These are phyloP conservation scores for Kwoniella botswanensis DNA, from an alignment of 768 basidiomycete genomes.

Conservation along the genomic window DNA sequence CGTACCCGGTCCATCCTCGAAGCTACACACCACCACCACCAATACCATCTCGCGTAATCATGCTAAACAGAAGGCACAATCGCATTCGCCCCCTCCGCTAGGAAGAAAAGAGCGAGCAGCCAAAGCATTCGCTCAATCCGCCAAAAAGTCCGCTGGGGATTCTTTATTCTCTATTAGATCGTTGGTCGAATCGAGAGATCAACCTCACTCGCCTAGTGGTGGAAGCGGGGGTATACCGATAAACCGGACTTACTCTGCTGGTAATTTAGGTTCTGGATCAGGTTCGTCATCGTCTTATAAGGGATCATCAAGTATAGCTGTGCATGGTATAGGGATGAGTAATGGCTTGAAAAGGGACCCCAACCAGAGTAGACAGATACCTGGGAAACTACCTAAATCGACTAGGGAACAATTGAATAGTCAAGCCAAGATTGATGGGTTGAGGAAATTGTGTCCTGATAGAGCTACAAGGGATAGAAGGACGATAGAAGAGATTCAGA, in stretches of 20 bases:
- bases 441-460: slow-evolving; percentile 43
- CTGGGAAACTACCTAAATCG: not conserved
- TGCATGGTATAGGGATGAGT: slow-evolving; percentile 23
- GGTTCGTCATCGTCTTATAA: too few relatives aligned
- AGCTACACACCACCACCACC: not conserved
- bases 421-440: slow-evolving; percentile 18
- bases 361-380: not conserved
- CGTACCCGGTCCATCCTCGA: slow-evolving; percentile 12
- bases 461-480: slow-evolving; percentile 40
- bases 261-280: slow-evolving; percentile 4
- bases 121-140: slow-evolving; percentile 35
- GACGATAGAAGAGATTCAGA: slow-evolving; percentile 47
- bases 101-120: slow-evolving; percentile 47
- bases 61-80: slow-evolving; percentile 1
- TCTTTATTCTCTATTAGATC: slow-evolving; percentile 37
- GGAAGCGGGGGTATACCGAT: not conserved
- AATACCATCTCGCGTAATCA: not conserved
- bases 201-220: not conserved
- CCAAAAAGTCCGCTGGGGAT: slow-evolving; percentile 30
- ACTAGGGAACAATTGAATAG: slow-evolving; percentile 22
- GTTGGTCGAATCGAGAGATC: slow-evolving; percentile 33
- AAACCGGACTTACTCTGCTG: not conserved
- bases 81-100: slow-evolving; percentile 33
- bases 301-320: slow-evolving; percentile 2
- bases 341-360: slow-evolving; percentile 18